phyloP scores from a whole-genome alignment of 139 green algal species.

The Medakamo hakoo region DNA sequence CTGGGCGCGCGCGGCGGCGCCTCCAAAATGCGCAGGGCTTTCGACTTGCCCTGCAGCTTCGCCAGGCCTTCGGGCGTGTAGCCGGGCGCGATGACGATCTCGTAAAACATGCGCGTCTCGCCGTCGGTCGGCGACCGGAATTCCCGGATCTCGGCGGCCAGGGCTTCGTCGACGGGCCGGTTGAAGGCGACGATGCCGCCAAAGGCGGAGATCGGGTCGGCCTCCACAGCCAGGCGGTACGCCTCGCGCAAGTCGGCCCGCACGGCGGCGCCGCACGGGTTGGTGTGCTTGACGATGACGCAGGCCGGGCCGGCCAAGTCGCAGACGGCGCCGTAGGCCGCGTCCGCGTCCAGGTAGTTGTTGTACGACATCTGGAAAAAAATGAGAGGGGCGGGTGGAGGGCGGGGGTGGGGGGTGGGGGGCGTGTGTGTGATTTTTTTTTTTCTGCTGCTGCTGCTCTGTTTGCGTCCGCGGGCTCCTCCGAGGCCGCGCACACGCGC shows the following conservation, averaged over 20 bases:
- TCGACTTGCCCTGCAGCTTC: conserved; percentile 92
- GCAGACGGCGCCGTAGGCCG: conserved; percentile 42
- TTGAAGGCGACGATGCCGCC: conserved; percentile 99
- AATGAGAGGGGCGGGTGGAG: background rate
- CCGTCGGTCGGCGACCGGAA: conserved; percentile 80
- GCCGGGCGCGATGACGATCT: conserved; percentile 92
- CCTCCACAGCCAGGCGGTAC: conserved; percentile 80
- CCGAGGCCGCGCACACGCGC: too few species aligned
- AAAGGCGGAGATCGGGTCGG: conserved; percentile 92
- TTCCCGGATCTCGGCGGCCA: conserved; percentile 85
- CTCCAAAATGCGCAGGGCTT: conserved; percentile 95
- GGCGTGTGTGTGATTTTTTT: too few species aligned
- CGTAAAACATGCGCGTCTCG: conserved; percentile 99
- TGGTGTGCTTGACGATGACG: conserved; percentile 99
- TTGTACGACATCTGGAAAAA: conserved; percentile 93
- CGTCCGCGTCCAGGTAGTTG: conserved; percentile 97
- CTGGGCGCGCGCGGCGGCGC: conserved; percentile 48
- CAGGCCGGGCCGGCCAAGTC: conserved; percentile 72
- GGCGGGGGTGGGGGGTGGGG: too few species aligned
- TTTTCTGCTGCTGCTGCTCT: too few species aligned
- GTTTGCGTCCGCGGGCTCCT: too few species aligned
- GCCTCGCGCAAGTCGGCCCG: conserved; percentile 70
- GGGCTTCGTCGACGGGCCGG: conserved; percentile 51
- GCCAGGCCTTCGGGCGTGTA: conserved; percentile 89
- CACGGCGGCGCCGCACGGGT: conserved; percentile 86